Base-by-base conservation (phyloP, 306 rosid species). In the Oxytropis ochrocephala region DNA sequence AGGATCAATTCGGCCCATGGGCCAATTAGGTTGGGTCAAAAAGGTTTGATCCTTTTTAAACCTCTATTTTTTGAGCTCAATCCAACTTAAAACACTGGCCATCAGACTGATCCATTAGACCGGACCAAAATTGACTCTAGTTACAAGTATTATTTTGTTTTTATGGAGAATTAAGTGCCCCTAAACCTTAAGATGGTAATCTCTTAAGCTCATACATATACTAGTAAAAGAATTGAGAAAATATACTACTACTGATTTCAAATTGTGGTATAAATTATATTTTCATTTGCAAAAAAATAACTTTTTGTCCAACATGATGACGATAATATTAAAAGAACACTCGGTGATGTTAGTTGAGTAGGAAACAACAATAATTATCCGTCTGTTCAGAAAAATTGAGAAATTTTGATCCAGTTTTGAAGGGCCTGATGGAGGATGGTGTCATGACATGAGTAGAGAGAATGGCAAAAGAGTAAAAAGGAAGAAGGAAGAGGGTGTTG, bases 401-500 rank as follows among this genome's bases (percentile, higher is more conserved):
- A 2, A 12, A 27, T 29, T 55, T 13, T 13, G 30, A 7, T n/a
- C 63, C 42, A n/a, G 7, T 3, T 17, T 32, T 30, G 43, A 46
- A 42, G 9, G 39, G 70, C 30, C n/a, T n/a, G n/a, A n/a, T n/a
- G 19, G 21, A 14, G 24, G 21, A 49, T 33, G 17, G 35, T 0
- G 12, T 0, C 8, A n/a, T n/a, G n/a, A n/a, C n/a, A 33, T 13
- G 32, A 32, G 32, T 7, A 10, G 32, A 11, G 18, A 43, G 4
- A 60, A 17, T 49, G 81, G 87, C 64, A 64, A 18, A 75, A 35
- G 11, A 14, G 91, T 70, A 77, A 83, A 74, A 33, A 12, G 11
- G 27, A 0, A 11, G 27, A n/a, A 12, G 16, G 18, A 5, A 32
- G 17, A 69, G 85, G 84, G 80, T 14, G 42, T 8, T 39, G 36